phyloP scores from a whole-genome alignment of 306 rosid species.

The Oxytropis ochrocephala region DNA sequence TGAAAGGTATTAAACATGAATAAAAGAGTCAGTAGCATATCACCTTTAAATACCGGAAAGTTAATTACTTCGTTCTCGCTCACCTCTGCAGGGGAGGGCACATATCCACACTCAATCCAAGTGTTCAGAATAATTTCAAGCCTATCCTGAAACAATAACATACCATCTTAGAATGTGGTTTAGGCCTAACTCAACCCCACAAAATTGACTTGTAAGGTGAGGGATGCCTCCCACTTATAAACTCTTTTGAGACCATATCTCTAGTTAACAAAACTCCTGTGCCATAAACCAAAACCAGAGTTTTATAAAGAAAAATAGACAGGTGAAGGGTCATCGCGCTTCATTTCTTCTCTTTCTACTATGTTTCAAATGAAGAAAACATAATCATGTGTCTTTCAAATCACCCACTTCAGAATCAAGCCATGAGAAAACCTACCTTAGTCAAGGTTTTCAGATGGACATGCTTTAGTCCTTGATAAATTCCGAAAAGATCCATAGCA shows the following conservation, averaged over 20 bases:
- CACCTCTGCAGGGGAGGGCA: constrained; percentile 82
- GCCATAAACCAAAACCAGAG: neutral
- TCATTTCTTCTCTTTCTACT: neutral
- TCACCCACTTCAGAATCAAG: neutral
- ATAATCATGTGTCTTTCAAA: neutral
- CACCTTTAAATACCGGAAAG: constrained; percentile 62
- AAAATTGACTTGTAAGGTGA: no score
- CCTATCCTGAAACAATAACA: constrained; percentile 63
- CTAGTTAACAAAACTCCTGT: neutral
- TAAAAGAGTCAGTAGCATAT: constrained; percentile 2
- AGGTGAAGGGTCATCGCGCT: neutral
- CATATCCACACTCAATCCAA: constrained; percentile 68
- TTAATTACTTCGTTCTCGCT: constrained; percentile 71
- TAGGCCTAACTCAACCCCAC: no score
- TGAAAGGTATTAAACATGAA: constrained; percentile 2
- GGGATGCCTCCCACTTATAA: no score
- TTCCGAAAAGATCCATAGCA: constrained; percentile 76
- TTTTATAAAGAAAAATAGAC: neutral
- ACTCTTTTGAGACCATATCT: no score
- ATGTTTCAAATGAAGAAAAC: neutral
- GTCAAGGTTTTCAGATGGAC: constrained; percentile 86
- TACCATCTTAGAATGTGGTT: no score
- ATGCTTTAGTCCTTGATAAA: constrained; percentile 74
- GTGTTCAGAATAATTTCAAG: constrained; percentile 72
- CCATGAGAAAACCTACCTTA: constrained; percentile 50